Evolutionary conservation across 805 yeast species (phyloP).

Genomic region (Candida alai): DNA sequence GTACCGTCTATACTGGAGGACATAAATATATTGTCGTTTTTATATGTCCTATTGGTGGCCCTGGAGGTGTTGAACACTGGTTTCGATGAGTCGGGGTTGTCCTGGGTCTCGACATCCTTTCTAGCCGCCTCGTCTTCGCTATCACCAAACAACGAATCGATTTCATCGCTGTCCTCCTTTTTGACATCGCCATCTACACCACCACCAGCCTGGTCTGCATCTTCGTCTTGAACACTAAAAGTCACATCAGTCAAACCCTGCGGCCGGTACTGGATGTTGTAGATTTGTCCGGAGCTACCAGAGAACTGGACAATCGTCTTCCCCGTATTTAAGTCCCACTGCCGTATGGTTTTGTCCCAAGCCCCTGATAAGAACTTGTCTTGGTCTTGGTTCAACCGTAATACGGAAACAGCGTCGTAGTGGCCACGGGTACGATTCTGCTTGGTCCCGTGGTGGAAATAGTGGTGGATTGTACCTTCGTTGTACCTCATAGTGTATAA

Average conservation of each 20-base stretch:
- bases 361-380: conserved; percentile 71
- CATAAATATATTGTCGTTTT: conserved; percentile 55
- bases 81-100: conserved; percentile 13
- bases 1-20: conserved; percentile 83
- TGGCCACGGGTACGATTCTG: conserved; percentile 44
- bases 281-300: conserved; percentile 73
- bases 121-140: conserved; percentile 37
- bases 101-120: conserved; percentile 13
- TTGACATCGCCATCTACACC: neutral
- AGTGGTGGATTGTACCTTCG: conserved; percentile 80
- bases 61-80: conserved; percentile 13
- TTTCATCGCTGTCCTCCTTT: conserved; percentile 14
- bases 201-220: conserved; percentile 2
- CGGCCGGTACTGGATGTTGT: conserved; percentile 72
- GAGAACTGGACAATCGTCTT: conserved; percentile 42
- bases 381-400: conserved; percentile 61
- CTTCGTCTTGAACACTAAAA: conserved; percentile 21
- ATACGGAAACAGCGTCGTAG: conserved; percentile 67
- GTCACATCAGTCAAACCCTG: conserved; percentile 44
- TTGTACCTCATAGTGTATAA: conserved; percentile 76
- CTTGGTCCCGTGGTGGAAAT: conserved; percentile 44
- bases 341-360: conserved; percentile 79
- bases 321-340: conserved; percentile 88
- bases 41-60: conserved; percentile 20
- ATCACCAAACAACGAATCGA: conserved; percentile 15